Evolutionary conservation across 805 yeast genomes (phyloP).

Genomic region (Pichia cabralensis): DNA sequence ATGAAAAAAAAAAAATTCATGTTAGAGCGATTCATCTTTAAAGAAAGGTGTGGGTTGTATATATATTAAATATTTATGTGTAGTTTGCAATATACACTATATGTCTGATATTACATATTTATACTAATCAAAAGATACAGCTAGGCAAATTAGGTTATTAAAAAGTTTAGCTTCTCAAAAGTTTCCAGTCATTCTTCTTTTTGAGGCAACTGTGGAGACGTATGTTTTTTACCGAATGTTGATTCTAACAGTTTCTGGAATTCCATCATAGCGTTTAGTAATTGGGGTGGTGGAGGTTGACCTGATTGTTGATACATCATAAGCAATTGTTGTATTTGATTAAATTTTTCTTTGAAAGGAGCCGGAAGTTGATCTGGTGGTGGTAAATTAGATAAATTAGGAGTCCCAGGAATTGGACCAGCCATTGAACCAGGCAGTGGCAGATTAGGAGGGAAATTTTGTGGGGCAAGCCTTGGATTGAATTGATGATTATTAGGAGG

Average conservation of each 20-base stretch:
- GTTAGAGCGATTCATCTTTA: too few species aligned
- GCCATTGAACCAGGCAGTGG: not conserved
- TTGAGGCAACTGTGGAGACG: too few species aligned
- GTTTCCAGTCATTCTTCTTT: too few species aligned
- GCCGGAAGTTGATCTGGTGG: constrained; percentile 14
- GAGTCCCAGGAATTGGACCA: too few species aligned
- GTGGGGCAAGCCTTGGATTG: not conserved
- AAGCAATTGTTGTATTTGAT: constrained; percentile 8
- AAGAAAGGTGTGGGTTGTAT: too few species aligned
- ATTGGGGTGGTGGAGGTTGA: constrained; percentile 12
- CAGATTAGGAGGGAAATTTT: not conserved
- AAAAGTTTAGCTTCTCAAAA: too few species aligned
- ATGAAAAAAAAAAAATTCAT: too few species aligned
- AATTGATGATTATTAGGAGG: not conserved
- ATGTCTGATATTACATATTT: too few species aligned
- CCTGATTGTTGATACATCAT: constrained; percentile 10
- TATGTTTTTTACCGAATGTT: not conserved
- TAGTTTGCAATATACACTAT: too few species aligned
- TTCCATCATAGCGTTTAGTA: constrained; percentile 10
- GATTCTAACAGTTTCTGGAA: constrained; percentile 7
- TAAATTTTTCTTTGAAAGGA: constrained; percentile 7
- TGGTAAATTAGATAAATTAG: constrained; percentile 2
- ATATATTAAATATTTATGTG: too few species aligned
- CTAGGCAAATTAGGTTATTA: too few species aligned
- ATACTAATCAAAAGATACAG: too few species aligned